A percentile compares a stretch with the other conserved stretches of the same genome.
Conservation (phyloP, 1,284 basidiomycete species). For the Pseudozyma pruni region DNA sequence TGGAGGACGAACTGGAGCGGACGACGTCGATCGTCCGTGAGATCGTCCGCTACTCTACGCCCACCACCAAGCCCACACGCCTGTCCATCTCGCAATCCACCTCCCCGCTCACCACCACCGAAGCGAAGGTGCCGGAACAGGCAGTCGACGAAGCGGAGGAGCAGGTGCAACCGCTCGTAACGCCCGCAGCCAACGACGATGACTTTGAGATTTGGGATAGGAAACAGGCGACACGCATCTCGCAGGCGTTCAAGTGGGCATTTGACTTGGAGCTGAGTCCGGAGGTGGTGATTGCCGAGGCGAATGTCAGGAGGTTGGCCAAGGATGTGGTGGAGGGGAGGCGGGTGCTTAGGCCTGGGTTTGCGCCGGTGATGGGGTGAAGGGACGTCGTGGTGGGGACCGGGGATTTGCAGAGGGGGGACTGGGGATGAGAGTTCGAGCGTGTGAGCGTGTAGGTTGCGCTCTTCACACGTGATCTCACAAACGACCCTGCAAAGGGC, state of each 20-base stretch:
- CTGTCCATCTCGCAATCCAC: conserved; percentile 18
- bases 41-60: conserved; percentile 73
- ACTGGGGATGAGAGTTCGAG: no score
- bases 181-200: conserved; percentile 73
- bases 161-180: conserved; percentile 1
- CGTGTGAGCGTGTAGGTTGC: no score
- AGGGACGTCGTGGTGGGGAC: no score
- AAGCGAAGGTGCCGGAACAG: background rate
- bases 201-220: conserved; percentile 95
- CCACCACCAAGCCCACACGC: conserved; percentile 13
- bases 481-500: no score
- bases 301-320: conserved; percentile 84
- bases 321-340: conserved; percentile 81
- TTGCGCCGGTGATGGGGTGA: conserved; percentile 28
- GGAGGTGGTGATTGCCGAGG: conserved; percentile 91
- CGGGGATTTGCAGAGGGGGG: no score
- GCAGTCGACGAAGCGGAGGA: background rate
- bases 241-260: conserved; percentile 78
- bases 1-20: conserved; percentile 70
- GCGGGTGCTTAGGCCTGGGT: conserved; percentile 72
- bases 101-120: background rate
- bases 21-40: conserved; percentile 73
- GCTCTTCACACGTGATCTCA: background rate
- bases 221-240: conserved; percentile 86
- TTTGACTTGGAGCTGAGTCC: conserved; percentile 88